These are phyloP conservation scores for Diddensiella santjacobensis DNA, from an alignment of 805 yeast species.

Conservation along the genomic window DNA sequence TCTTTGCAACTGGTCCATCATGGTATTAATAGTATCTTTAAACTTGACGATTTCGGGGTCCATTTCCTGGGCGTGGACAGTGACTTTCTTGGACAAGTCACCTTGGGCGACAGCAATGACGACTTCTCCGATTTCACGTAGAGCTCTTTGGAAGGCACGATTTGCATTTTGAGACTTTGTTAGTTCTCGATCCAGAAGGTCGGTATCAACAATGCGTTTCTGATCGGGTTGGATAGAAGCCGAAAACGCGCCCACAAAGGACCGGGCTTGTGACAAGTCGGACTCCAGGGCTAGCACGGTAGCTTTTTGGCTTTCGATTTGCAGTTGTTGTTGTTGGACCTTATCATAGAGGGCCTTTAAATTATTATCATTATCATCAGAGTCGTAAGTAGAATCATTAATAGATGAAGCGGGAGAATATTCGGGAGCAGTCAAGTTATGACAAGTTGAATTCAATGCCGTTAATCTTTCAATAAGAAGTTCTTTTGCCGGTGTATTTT, in stretches of 20 bases:
- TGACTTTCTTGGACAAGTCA: constrained; percentile 76
- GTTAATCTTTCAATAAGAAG: constrained; percentile 20
- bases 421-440: not conserved
- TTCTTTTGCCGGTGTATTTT: constrained; percentile 23
- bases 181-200: constrained; percentile 35
- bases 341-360: constrained; percentile 26
- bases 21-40: constrained; percentile 75
- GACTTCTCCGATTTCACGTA: constrained; percentile 78
- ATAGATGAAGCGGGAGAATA: constrained; percentile 2
- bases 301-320: constrained; percentile 33
- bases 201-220: constrained; percentile 30
- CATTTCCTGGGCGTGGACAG: constrained; percentile 62
- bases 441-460: not conserved
- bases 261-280: constrained; percentile 33
- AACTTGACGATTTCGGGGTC: constrained; percentile 79
- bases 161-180: constrained; percentile 50
- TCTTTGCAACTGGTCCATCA: constrained; percentile 84
- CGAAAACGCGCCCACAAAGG: constrained; percentile 33
- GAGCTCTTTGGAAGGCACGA: constrained; percentile 61
- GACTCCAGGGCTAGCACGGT: constrained; percentile 33
- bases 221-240: constrained; percentile 30
- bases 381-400: not conserved
- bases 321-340: constrained; percentile 35
- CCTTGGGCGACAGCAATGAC: constrained; percentile 89
- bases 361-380: not conserved